Conservation (phyloP, 2,329 filamentous ascomycete species). For the Calonectria leucothoes region DNA sequence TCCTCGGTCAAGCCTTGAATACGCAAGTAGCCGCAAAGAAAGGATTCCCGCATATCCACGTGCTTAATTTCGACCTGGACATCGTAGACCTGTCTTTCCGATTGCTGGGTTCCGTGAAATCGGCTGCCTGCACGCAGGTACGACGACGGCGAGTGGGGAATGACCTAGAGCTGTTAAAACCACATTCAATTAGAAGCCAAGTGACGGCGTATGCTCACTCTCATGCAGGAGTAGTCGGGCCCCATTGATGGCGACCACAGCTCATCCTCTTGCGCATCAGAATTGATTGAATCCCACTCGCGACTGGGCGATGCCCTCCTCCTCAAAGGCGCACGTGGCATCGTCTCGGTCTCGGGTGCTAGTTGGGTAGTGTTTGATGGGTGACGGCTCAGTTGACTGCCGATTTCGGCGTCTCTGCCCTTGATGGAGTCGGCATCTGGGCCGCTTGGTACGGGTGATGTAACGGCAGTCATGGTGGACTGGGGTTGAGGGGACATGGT, state of each 20-base stretch:
- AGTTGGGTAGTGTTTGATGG: conserved; percentile 32
- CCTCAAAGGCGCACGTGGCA: conserved; percentile 23
- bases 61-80: conserved; percentile 98
- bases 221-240: conserved; percentile 49
- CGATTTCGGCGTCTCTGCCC: conserved; percentile 40
- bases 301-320: conserved; percentile 29
- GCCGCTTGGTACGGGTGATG: conserved; percentile 47
- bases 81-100: conserved; percentile 91
- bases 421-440: conserved; percentile 51
- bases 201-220: conserved; percentile 43
- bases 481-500: conserved; percentile 58
- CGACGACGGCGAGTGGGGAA: conserved; percentile 85
- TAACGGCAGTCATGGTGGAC: conserved; percentile 46
- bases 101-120: conserved; percentile 92
- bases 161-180: conserved; percentile 61
- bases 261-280: conserved; percentile 44
- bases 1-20: conserved; percentile 97
- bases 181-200: conserved; percentile 8
- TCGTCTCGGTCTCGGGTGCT: conserved; percentile 32
- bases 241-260: conserved; percentile 52
- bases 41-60: conserved; percentile 93
- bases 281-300: conserved; percentile 38
- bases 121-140: conserved; percentile 88
- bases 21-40: conserved; percentile 92
- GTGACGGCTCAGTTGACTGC: conserved; percentile 37